Base-by-base conservation (phyloP, 139 green algal genomes). In the Yamagishiella unicocca region DNA sequence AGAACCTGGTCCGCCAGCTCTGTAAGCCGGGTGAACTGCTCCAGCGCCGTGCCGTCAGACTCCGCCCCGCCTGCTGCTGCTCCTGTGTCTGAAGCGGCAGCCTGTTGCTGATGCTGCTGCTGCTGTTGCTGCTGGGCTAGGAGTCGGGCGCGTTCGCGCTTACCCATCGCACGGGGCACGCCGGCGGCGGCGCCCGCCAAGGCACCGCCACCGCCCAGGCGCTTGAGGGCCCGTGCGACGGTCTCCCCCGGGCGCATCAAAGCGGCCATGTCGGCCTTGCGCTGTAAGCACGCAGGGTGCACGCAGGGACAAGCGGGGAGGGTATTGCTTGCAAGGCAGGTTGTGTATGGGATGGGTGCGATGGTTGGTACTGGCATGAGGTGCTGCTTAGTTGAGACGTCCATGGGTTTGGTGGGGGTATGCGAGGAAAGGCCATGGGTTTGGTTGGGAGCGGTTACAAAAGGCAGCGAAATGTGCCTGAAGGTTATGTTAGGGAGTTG, bases 231-330 rank as follows among this genome's bases (percentile, higher is more conserved):
- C 27, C 82, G 62, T 0, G 92, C 87, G 33, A 97, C 92, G 0
- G 82, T 94, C 85, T 98, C 95, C 1, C 91, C 90, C 2, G 92
- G 87, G 83, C 90, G 87, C 90, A 97, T 66, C 25, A 94, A 50
- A 46, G 82, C 83, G 0, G 93, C 84, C 29, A 94, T 92, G 27
- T 92, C 83, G 24, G 73, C 82, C 87, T 97, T 88, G 27, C 66
- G 79, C 79, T 85, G 37, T 27, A 2, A 27, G 2, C 2, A 45
- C n/a, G 35, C n/a, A n/a, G n/a, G n/a, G n/a, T n/a, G n/a, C n/a
- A n/a, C n/a, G 67, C 5, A 29, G 76, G 4, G 17, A 14, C 35
- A 50, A 37, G 33, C 29, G 33, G 53, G 50, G 9, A 2, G n/a
- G 45, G 6, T 25, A 25, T 12, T 17, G 17, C 12, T 58, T 12